A percentile compares a stretch with the other conserved stretches of the same genome.
These are phyloP conservation scores for Calonectria montana DNA, from an alignment of 2,329 filamentous ascomycete species.

Conservation along the genomic window DNA sequence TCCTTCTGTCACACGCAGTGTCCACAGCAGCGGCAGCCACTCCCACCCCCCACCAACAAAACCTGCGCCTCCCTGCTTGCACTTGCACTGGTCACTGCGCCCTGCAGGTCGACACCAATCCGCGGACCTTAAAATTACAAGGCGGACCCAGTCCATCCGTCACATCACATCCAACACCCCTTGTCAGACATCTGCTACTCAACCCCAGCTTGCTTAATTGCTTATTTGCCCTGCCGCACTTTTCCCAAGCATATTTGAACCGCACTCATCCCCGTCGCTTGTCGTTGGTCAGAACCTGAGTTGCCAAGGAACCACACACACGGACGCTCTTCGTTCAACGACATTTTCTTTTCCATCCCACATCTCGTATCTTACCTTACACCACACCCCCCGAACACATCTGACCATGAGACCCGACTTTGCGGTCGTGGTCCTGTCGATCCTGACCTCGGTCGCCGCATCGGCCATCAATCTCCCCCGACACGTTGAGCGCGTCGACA, in stretches of 20 bases:
- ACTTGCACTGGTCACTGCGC: background rate
- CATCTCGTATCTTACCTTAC: background rate
- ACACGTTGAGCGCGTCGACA: constrained; percentile 39
- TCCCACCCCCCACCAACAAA: background rate
- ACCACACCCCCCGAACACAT: constrained; percentile 24
- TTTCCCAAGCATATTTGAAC: background rate
- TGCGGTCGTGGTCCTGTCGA: constrained; percentile 43
- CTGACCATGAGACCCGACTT: constrained; percentile 48
- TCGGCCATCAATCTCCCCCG: constrained; percentile 37
- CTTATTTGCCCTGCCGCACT: background rate
- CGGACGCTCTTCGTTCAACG: background rate
- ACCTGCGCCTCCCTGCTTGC: background rate
- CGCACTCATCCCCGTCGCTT: background rate
- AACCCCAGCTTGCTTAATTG: background rate
- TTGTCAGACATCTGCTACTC: background rate
- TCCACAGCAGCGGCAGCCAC: background rate
- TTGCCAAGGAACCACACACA: background rate
- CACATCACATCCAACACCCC: background rate
- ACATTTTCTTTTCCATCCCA: background rate
- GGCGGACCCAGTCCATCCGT: background rate
- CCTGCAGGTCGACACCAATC: background rate
- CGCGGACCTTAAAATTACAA: background rate
- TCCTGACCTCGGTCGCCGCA: constrained; percentile 44
- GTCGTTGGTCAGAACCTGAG: background rate
- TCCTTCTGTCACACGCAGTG: background rate